Evolutionary conservation across 2,329 filamentous ascomycete genomes (phyloP).

Genomic region (Ophiocordyceps camponoti-floridani): DNA sequence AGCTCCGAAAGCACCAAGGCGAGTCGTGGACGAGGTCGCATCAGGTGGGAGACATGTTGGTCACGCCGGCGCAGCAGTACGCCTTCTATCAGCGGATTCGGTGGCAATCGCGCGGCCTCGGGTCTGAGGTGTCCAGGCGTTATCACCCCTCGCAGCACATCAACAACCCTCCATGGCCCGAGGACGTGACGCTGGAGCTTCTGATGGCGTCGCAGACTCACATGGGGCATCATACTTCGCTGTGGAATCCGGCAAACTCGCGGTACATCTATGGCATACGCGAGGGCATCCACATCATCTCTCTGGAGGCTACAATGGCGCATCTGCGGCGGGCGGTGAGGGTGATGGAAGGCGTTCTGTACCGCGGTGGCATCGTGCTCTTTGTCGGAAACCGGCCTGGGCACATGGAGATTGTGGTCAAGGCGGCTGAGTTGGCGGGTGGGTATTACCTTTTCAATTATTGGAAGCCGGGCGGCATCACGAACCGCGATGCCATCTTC

Average conservation of each 20-base stretch:
- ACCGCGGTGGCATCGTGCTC: constrained; percentile 66
- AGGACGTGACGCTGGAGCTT: constrained; percentile 77
- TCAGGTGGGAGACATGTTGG: constrained; percentile 14
- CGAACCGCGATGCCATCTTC: constrained; percentile 85
- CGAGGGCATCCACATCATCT: constrained; percentile 82
- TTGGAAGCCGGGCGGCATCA: constrained; percentile 84
- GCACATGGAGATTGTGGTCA: constrained; percentile 65
- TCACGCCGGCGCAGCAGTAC: constrained; percentile 21
- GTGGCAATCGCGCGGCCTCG: constrained; percentile 26
- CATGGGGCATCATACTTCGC: constrained; percentile 74
- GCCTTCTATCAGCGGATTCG: constrained; percentile 19
- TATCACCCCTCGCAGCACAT: constrained; percentile 53
- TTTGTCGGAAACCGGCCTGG: constrained; percentile 79
- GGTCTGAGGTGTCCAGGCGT: constrained; percentile 28
- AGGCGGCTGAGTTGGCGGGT: constrained; percentile 57
- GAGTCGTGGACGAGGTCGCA: constrained; percentile 15
- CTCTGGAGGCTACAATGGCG: constrained; percentile 71
- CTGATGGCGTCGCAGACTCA: constrained; percentile 77
- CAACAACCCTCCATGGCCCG: constrained; percentile 52
- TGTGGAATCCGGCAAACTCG: constrained; percentile 91
- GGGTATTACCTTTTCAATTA: constrained; percentile 82
- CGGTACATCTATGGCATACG: constrained; percentile 87
- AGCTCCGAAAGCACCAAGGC: constrained; percentile 13
- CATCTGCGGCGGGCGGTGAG: constrained; percentile 87
- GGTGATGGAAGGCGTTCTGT: constrained; percentile 73